Conservation (phyloP, 495 filamentous ascomycete genomes). For the Schizothecium vesticola region DNA sequence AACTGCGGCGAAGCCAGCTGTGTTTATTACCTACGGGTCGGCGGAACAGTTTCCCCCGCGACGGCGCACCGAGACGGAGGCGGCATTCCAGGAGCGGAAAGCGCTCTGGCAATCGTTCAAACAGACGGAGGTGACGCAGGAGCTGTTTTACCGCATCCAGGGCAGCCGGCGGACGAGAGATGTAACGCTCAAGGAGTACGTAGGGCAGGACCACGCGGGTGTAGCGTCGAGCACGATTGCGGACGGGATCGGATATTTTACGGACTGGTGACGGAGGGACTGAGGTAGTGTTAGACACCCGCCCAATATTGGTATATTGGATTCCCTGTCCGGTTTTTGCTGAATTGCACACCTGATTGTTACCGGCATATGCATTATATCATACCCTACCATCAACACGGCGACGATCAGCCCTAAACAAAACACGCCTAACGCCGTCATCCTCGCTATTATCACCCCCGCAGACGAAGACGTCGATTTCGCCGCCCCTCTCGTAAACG, state of each 20-base stretch:
- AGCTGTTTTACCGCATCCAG: conserved; percentile 13
- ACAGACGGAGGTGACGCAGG: conserved; percentile 7
- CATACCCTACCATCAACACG: too few species aligned
- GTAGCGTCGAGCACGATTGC: conserved; percentile 13
- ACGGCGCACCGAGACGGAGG: conserved; percentile 17
- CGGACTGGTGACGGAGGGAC: conserved; percentile 14
- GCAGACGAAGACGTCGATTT: too few species aligned
- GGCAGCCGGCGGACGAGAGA: conserved; percentile 14
- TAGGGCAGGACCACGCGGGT: conserved; percentile 15
- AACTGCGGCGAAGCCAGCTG: conserved; percentile 12
- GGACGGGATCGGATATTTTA: conserved; percentile 22
- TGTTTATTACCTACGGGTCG: conserved; percentile 14
- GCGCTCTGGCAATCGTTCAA: not conserved
- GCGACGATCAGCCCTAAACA: too few species aligned
- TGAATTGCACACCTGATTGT: too few species aligned
- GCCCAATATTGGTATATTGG: not conserved
- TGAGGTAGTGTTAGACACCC: too few species aligned
- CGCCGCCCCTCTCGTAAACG: too few species aligned
- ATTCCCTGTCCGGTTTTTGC: not conserved
- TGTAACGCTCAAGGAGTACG: conserved; percentile 19
- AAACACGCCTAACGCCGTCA: too few species aligned
- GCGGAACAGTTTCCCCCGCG: conserved; percentile 15
- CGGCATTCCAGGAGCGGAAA: conserved; percentile 10
- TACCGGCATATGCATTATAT: too few species aligned
- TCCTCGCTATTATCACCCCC: too few species aligned